Conservation (phyloP, 2,329 filamentous ascomycete species). For the Colletotrichum sidae region DNA sequence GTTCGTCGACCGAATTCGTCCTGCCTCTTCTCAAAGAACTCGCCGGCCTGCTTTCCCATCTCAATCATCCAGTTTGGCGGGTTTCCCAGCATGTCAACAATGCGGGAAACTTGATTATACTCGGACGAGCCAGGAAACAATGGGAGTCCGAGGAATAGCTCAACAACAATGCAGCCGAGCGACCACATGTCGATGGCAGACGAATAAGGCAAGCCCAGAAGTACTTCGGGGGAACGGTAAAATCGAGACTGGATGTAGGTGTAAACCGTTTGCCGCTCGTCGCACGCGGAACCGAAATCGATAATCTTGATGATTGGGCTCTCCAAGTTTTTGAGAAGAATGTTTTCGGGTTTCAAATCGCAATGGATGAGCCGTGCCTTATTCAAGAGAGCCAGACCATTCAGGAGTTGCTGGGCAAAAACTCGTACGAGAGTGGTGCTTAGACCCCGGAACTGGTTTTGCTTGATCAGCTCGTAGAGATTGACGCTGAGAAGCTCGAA, state of each 20-base stretch:
- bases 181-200: conserved; percentile 99
- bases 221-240: conserved; percentile 95
- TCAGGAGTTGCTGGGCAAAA: conserved; percentile 96
- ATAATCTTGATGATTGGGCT: conserved; percentile 99
- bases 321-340: conserved; percentile 96
- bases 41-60: conserved; percentile 96
- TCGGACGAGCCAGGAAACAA: conserved; percentile 97
- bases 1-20: conserved; percentile 94
- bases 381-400: conserved; percentile 90
- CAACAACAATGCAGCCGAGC: conserved; percentile 96
- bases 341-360: conserved; percentile 98
- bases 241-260: conserved; percentile 99
- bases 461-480: conserved; percentile 98
- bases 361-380: conserved; percentile 98
- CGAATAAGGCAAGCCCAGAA: conserved; percentile 95
- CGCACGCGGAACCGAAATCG: conserved; percentile 98
- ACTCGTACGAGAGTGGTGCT: conserved; percentile 97
- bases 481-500: conserved; percentile 98
- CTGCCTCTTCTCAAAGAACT: conserved; percentile 93
- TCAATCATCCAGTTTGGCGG: conserved; percentile 99
- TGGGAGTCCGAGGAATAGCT: conserved; percentile 93
- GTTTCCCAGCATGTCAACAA: conserved; percentile 97
- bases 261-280: conserved; percentile 98
- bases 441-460: conserved; percentile 97
- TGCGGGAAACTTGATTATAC: conserved; percentile 97